Percentiles rank a stretch among this genome's conserved stretches.
Evolutionary conservation across 208 protist genomes (phyloP).

Genomic region (Crithidia acanthocephali): DNA sequence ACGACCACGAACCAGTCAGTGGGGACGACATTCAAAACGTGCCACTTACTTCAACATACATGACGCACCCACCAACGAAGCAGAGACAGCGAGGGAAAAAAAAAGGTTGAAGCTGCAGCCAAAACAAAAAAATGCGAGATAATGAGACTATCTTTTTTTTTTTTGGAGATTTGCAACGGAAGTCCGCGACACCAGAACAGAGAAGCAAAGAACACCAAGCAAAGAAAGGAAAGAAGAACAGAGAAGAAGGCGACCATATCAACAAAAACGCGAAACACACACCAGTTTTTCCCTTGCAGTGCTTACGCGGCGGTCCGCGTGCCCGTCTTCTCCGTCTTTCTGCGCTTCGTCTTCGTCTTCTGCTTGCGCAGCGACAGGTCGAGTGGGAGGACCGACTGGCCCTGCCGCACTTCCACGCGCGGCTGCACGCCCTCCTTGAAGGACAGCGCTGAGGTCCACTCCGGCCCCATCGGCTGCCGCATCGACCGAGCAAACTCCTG

Average conservation of each 20-base stretch:
- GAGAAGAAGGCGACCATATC: neutral
- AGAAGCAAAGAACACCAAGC: neutral
- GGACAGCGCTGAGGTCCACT: constrained; percentile 86
- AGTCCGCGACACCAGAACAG: neutral
- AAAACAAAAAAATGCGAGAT: no score
- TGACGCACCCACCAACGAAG: neutral
- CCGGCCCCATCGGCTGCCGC: constrained; percentile 86
- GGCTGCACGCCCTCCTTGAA: constrained; percentile 89
- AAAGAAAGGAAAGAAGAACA: neutral
- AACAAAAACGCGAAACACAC: neutral
- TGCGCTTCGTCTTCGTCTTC: constrained; percentile 77
- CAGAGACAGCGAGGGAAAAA: neutral
- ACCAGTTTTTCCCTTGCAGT: neutral
- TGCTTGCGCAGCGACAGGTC: constrained; percentile 72
- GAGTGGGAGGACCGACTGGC: constrained; percentile 73
- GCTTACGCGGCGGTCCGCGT: neutral
- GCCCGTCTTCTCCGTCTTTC: constrained; percentile 46
- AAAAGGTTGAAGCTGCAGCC: constrained; percentile 1
- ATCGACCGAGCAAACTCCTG: constrained; percentile 91
- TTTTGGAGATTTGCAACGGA: no score
- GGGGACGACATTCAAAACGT: no score
- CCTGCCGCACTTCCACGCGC: constrained; percentile 83
- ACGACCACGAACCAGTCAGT: no score
- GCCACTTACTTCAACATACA: no score
- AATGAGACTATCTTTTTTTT: no score